Conservation (phyloP, 2,329 filamentous ascomycete genomes). For the Orbilia blumenaviensis region DNA sequence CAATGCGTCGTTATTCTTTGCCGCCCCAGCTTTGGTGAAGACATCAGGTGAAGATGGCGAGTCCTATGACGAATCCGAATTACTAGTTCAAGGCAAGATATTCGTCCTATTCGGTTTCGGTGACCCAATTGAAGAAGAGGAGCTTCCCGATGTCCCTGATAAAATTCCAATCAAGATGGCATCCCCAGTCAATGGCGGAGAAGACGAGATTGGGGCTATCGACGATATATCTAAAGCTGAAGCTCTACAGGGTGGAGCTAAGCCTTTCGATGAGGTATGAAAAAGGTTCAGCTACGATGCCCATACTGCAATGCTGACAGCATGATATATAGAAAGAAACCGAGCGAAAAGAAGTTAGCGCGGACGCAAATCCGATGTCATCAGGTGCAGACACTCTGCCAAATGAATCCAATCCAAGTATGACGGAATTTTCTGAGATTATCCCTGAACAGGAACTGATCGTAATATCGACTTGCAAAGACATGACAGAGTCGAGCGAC, state of each 20-base stretch:
- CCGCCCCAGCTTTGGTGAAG: slow-evolving; percentile 34
- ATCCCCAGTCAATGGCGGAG: slow-evolving; percentile 42
- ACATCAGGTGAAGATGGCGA: slow-evolving; percentile 40
- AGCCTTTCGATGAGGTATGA: slow-evolving; percentile 1
- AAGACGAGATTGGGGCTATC: background rate
- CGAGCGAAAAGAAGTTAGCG: background rate
- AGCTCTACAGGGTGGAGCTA: background rate
- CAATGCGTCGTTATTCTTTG: slow-evolving; percentile 27
- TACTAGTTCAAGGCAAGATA: slow-evolving; percentile 37
- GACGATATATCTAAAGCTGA: slow-evolving; percentile 15
- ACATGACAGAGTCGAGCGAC: slow-evolving; percentile 41
- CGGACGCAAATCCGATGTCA: slow-evolving; percentile 20
- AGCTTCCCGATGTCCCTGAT: background rate
- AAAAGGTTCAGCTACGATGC: too few relatives aligned
- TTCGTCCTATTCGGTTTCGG: slow-evolving; percentile 27
- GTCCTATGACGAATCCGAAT: slow-evolving; percentile 9
- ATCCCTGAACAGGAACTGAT: slow-evolving; percentile 47
- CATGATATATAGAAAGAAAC: background rate
- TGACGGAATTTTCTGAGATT: slow-evolving; percentile 52
- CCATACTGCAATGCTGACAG: background rate
- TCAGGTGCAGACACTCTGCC: slow-evolving; percentile 52
- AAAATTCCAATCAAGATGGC: slow-evolving; percentile 33
- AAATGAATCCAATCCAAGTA: slow-evolving; percentile 51
- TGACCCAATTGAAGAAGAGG: slow-evolving; percentile 5
- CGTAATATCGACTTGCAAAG: slow-evolving; percentile 45